Evolutionary conservation across 148 eudicot species (phyloP).

Genomic region (Rhododendron ovatum): DNA sequence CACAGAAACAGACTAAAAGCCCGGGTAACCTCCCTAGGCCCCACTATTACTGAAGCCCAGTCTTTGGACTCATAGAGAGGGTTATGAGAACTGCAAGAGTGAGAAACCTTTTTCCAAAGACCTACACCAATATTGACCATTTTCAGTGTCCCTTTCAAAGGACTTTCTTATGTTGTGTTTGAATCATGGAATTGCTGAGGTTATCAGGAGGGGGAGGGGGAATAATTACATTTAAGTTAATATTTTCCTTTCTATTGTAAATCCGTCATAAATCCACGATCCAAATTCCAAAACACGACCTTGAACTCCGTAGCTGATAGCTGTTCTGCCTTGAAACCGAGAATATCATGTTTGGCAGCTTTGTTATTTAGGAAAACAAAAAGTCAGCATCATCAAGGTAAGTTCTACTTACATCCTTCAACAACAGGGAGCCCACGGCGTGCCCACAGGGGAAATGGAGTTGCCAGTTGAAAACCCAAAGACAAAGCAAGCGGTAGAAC

Average conservation of each 20-base stretch:
- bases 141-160: neutral
- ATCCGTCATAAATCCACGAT: neutral
- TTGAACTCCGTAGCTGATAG: neutral
- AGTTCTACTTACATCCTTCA: slow-evolving; percentile 69
- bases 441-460: slow-evolving; percentile 79
- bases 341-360: neutral
- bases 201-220: neutral
- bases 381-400: neutral
- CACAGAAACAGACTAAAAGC: neutral
- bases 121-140: neutral
- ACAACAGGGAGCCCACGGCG: slow-evolving; percentile 90
- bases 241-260: neutral
- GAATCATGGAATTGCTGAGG: neutral
- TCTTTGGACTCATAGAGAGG: neutral
- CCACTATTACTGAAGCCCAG: neutral
- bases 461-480: slow-evolving; percentile 63
- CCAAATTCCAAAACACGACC: neutral
- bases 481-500: slow-evolving; percentile 63
- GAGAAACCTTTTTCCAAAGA: neutral
- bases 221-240: neutral
- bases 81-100: neutral
- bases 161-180: neutral
- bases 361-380: neutral
- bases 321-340: neutral
- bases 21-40: neutral